Conservation (phyloP, 768 basidiomycete genomes). For the Lactifluus subvellereus region DNA sequence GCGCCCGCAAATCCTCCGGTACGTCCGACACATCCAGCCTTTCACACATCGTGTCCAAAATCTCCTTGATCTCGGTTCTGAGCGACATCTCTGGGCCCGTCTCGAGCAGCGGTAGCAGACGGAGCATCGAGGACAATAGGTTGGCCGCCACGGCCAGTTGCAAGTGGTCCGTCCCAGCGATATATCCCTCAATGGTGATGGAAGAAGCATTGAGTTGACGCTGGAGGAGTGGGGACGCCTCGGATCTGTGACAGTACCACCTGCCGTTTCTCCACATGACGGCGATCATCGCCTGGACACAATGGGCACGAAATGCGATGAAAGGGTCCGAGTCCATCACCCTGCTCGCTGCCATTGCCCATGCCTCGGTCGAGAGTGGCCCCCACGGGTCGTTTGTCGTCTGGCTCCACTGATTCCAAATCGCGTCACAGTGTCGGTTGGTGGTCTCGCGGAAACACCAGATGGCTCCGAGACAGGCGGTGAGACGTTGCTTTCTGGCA, state of each 20-base stretch:
- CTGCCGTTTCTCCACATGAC: neutral
- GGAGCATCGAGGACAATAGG: neutral
- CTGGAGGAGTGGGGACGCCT: neutral
- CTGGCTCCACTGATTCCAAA: neutral
- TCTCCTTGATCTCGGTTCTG: neutral
- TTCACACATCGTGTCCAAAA: neutral
- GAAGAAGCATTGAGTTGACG: neutral
- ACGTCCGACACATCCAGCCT: neutral
- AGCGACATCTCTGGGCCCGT: neutral
- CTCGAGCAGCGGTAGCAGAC: neutral
- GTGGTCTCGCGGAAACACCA: neutral
- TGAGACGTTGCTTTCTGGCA: neutral
- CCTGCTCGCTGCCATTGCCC: neutral
- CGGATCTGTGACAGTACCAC: neutral
- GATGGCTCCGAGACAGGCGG: neutral
- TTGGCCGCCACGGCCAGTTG: neutral
- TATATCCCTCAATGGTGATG: neutral
- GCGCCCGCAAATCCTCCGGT: neutral
- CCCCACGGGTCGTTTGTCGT: constrained; percentile 2
- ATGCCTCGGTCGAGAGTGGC: constrained; percentile 2
- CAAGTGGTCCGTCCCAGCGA: neutral
- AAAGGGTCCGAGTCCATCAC: neutral
- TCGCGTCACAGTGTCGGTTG: neutral
- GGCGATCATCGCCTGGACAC: neutral
- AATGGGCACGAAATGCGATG: neutral